Base-by-base conservation (phyloP, 164 flowering plant genomes). In the grape (Vitis vinifera) region DNA sequence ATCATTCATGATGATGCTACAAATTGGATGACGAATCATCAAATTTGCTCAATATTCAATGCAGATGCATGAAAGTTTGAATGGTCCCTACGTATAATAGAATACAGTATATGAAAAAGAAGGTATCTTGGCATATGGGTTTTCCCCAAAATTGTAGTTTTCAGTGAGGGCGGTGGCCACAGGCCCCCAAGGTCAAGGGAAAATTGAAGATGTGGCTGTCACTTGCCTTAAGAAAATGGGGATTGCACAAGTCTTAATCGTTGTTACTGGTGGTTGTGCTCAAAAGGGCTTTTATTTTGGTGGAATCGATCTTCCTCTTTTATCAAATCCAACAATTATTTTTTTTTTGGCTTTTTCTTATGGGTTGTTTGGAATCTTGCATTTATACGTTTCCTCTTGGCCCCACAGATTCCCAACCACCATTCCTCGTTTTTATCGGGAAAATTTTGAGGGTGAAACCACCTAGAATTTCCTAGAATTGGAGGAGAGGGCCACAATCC, bases 141-240 rank as follows among this genome's bases (percentile, higher is more conserved):
- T 37, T 37, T 37, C 4, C 0, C 44, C 53, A 6, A 68, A 16
- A 23, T 61, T 16, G 51, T 37, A 37, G 44, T 52, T 53, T 63
- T 37, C 56, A 60, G 10, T 56, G 53, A 56, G 63, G 55, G 57
- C 5, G 63, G 63, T 64, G 63, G 27, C 27, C 27, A 23, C 5
- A 3, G 7, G 7, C 44, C 10, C 10, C 68, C 74, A 57, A 64
- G 51, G 74, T 71, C 68, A 64, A 71, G 3, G 68, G 74, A 71
- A 51, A 56, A 70, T 3, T 9, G 13, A 62, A 37, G 11, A 29
- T 48, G 50, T 64, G 68, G 63, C 19, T 30, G 14, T 56, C 68
- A 31, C 66, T 58, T 29, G 4, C 65, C 48, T 44, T 37, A 3
- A 44, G 15, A 67, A 31, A 30, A 12, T 53, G 13, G 13, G 29